A percentile compares a stretch with the other conserved stretches of the same genome.
These are phyloP conservation scores for Cerioporus squamosus DNA, from an alignment of 1,284 basidiomycete species.

Conservation along the genomic window DNA sequence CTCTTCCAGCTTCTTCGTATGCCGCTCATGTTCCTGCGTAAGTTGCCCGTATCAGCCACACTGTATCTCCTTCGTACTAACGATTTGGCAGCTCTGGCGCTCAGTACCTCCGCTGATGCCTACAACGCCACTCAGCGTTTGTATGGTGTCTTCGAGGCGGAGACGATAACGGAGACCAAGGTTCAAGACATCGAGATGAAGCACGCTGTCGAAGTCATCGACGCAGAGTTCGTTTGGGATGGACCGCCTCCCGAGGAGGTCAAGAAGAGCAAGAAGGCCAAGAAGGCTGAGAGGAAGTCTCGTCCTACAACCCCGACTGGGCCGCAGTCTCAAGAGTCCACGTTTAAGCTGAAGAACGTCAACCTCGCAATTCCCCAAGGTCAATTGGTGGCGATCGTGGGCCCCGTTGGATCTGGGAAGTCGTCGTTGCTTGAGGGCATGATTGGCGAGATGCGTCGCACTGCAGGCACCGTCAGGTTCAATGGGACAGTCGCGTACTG, in stretches of 20 bases:
- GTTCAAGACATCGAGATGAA: constrained; percentile 54
- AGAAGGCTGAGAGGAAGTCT: constrained; percentile 17
- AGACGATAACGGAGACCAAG: constrained; percentile 64
- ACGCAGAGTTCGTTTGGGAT: constrained; percentile 87
- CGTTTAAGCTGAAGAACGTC: constrained; percentile 65
- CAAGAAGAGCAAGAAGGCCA: constrained; percentile 33
- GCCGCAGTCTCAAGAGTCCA: constrained; percentile 37
- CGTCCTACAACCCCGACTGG: constrained; percentile 7
- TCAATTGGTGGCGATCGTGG: constrained; percentile 80
- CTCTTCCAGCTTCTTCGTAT: constrained; percentile 80
- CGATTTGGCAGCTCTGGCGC: constrained; percentile 61
- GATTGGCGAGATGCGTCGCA: constrained; percentile 74
- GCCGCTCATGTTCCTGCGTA: constrained; percentile 79
- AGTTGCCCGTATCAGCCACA: constrained; percentile 21
- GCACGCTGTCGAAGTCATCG: constrained; percentile 65
- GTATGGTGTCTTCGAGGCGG: constrained; percentile 77
- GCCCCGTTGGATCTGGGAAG: constrained; percentile 62
- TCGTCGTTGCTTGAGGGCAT: constrained; percentile 72
- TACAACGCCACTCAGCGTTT: constrained; percentile 75
- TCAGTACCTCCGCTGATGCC: constrained; percentile 81
- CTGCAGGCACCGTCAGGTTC: constrained; percentile 51
- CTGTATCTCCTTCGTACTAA: constrained; percentile 1
- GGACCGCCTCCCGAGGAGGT: constrained; percentile 62
- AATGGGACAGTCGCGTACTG: constrained; percentile 77
- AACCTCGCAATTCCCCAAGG: constrained; percentile 72